Base-by-base conservation (phyloP, 495 filamentous ascomycete genomes). In the Xylaria intraflava region DNA sequence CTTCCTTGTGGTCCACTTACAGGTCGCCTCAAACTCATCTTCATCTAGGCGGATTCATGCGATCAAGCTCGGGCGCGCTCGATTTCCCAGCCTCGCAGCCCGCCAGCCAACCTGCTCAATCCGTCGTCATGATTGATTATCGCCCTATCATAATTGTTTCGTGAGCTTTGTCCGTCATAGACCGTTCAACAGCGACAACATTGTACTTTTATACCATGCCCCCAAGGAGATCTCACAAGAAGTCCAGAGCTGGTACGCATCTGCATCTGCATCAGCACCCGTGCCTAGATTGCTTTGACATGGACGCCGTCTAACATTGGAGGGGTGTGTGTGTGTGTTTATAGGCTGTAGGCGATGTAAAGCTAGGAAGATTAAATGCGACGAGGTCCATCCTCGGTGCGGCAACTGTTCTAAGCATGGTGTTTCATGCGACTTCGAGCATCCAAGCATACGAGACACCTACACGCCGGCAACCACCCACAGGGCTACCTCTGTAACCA, bases 361-460 rank as follows among this genome's bases (percentile, higher is more conserved):
- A 68, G 64, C 68, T 44, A 72, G 81, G 39, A 83, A 83, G 66
- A 82, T 84, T 45, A 84, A 84, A 78, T 84, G 81, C 68, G 81
- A 84, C 61, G 82, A 84, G 59, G 68, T 81, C 7, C 80, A 83
- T 65, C 82, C 82, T 0, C 60, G 71, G 14, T 85, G 82, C 54
- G 77, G 79, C 36, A 83, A 83, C 61, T 85, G 82, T 66, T 62
- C 74, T 26, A 85, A 83, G 55, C 82, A 85, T 67, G 81, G 78
- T 36, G 81, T 85, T 12, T 59, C 67, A 17, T 85, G 82, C 64
- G 82, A 85, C 59, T 85, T 83, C 55, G 76, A 82, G 44, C 64
- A 69, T 43, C 73, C 74, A 48, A 60, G 67, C 43, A 49, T 74
- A 53, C 53, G 65, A 46, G 67, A 69, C 48, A 65, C 65, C 31